Percentiles rank a stretch among this genome's conserved stretches.
Conservation (phyloP, 2,329 filamentous ascomycete genomes). For the Ambrosiella cleistominuta region DNA sequence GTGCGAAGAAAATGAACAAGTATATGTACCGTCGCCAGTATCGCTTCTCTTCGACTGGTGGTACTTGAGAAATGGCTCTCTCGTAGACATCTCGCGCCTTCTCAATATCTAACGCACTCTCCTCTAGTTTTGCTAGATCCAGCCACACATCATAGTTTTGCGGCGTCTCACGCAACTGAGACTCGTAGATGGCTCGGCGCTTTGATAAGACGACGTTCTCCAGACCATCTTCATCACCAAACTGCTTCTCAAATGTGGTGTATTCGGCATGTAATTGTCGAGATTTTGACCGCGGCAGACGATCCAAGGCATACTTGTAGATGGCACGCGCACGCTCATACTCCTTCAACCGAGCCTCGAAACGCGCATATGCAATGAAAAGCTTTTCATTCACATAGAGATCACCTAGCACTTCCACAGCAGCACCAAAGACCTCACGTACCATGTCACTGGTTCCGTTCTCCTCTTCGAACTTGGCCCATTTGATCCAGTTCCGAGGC, state of each 20-base stretch:
- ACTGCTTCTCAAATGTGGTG: slow-evolving; percentile 96
- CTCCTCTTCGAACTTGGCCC: slow-evolving; percentile 94
- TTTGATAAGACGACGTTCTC: slow-evolving; percentile 95
- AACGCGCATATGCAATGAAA: slow-evolving; percentile 89
- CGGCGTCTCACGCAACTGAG: slow-evolving; percentile 79
- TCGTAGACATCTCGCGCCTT: slow-evolving; percentile 87
- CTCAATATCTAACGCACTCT: slow-evolving; percentile 64
- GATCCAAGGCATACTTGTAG: slow-evolving; percentile 90
- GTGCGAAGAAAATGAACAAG: slow-evolving; percentile 90
- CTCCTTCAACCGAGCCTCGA: slow-evolving; percentile 87
- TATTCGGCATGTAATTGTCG: slow-evolving; percentile 79
- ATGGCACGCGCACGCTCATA: slow-evolving; percentile 86
- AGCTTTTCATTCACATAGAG: slow-evolving; percentile 93
- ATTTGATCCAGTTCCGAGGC: slow-evolving; percentile 95
- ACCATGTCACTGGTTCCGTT: slow-evolving; percentile 83
- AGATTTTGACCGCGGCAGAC: slow-evolving; percentile 74
- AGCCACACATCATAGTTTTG: slow-evolving; percentile 98
- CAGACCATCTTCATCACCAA: slow-evolving; percentile 79
- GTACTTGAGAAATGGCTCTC: slow-evolving; percentile 84
- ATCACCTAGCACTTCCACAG: slow-evolving; percentile 78
- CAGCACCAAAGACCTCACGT: slow-evolving; percentile 74
- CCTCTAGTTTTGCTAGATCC: slow-evolving; percentile 81
- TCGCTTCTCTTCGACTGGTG: slow-evolving; percentile 87
- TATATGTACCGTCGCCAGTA: slow-evolving; percentile 98
- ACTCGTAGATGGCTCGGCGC: slow-evolving; percentile 80